These are phyloP conservation scores for Alternaria sp. DNA, from an alignment of 2,329 filamentous ascomycete genomes.

Conservation along the genomic window DNA sequence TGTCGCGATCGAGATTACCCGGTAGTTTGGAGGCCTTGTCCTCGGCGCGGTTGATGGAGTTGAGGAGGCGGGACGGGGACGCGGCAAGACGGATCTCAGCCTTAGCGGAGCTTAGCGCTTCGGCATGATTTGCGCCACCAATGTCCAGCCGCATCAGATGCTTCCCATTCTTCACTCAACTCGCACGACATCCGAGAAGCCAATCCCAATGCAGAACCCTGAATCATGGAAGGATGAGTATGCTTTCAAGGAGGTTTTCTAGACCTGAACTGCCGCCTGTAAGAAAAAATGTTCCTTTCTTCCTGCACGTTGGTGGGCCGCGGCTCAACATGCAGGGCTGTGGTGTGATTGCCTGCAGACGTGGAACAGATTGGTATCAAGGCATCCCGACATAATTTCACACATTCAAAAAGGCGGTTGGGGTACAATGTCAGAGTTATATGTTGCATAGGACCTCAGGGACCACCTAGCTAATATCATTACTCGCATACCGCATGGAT, in stretches of 20 bases:
- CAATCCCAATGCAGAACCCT: too few species aligned
- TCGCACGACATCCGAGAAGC: too few species aligned
- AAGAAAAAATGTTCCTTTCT: too few species aligned
- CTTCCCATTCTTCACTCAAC: not conserved
- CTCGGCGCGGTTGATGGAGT: not conserved
- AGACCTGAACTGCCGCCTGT: not conserved
- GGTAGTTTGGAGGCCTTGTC: too few species aligned
- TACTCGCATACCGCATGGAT: not conserved
- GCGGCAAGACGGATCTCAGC: not conserved
- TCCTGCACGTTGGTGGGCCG: conserved; percentile 1
- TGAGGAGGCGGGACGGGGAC: conserved; percentile 8
- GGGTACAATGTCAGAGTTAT: not conserved
- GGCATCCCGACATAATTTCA: not conserved
- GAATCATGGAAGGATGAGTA: conserved; percentile 7
- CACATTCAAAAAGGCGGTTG: not conserved
- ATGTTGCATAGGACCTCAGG: not conserved
- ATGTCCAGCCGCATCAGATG: conserved; percentile 1
- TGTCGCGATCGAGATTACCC: too few species aligned
- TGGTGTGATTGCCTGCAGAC: not conserved
- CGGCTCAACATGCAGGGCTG: not conserved
- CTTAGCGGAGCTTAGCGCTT: not conserved
- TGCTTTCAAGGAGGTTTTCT: not conserved
- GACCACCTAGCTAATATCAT: not conserved
- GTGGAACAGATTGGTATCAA: not conserved
- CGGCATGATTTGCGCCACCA: conserved; percentile 7